phyloP scores from a whole-genome alignment of 2,329 filamentous ascomycete species.

The Penicillium sp. region DNA sequence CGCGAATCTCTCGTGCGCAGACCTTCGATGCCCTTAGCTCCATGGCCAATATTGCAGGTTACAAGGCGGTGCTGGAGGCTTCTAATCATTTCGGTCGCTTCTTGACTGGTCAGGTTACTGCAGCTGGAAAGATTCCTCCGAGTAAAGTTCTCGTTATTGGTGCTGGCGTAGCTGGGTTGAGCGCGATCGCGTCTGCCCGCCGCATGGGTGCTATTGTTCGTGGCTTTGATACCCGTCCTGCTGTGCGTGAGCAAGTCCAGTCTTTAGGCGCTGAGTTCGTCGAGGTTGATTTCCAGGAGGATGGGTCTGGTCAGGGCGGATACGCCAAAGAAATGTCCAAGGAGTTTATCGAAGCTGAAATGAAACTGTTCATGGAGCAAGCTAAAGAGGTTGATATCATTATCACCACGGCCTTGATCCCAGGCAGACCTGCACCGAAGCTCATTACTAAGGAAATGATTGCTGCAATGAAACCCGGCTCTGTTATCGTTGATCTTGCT shows the following conservation, averaged over 20 bases:
- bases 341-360: slow-evolving; percentile 87
- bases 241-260: slow-evolving; percentile 83
- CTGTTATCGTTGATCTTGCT: slow-evolving; percentile 82
- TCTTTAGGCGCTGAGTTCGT: slow-evolving; percentile 87
- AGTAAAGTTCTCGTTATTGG: slow-evolving; percentile 89
- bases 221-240: slow-evolving; percentile 87
- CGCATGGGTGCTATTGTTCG: slow-evolving; percentile 85
- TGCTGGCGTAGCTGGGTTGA: slow-evolving; percentile 82
- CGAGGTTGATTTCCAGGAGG: slow-evolving; percentile 80
- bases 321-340: slow-evolving; percentile 95
- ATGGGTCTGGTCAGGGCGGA: slow-evolving; percentile 78
- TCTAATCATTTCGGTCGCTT: slow-evolving; percentile 88
- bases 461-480: slow-evolving; percentile 83
- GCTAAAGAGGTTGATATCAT: slow-evolving; percentile 87
- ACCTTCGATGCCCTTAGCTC: slow-evolving; percentile 85
- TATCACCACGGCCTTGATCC: slow-evolving; percentile 88
- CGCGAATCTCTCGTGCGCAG: slow-evolving; percentile 83
- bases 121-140: slow-evolving; percentile 84
- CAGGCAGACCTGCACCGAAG: slow-evolving; percentile 76
- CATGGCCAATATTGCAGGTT: slow-evolving; percentile 93
- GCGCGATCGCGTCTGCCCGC: slow-evolving; percentile 81
- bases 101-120: slow-evolving; percentile 83
- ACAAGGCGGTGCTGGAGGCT: slow-evolving; percentile 86
- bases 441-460: slow-evolving; percentile 80
- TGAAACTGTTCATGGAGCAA: slow-evolving; percentile 88